phyloP scores from a whole-genome alignment of 108 stramenopile species.

The Conticribra guillardii region DNA sequence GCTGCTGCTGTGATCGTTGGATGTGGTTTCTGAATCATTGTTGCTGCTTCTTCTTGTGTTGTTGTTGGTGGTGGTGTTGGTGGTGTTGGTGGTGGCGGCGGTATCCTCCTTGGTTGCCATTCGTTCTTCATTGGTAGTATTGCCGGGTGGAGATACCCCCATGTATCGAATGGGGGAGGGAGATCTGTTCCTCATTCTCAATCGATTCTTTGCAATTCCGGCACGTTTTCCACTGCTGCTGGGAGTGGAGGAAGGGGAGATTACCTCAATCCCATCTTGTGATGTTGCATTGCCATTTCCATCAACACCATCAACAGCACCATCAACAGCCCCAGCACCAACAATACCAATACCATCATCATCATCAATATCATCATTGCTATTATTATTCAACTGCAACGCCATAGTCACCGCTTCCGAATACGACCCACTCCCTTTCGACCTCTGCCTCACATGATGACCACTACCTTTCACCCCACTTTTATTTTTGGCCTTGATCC shows the following conservation, averaged over 20 bases:
- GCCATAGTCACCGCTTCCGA: slow-evolving; percentile 31
- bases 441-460: not conserved
- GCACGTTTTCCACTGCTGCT: not conserved
- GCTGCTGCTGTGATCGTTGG: slow-evolving; percentile 14
- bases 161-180: slow-evolving; percentile 16
- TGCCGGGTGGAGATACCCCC: not conserved
- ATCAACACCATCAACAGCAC: slow-evolving; percentile 2
- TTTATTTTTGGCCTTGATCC: slow-evolving; percentile 15
- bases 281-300: not conserved
- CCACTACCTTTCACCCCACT: not conserved
- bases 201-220: not conserved
- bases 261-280: slow-evolving; percentile 3
- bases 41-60: too few species aligned
- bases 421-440: slow-evolving; percentile 30
- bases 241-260: not conserved
- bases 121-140: too few species aligned
- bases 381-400: too few species aligned
- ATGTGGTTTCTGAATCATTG: not conserved
- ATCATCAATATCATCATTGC: not conserved
- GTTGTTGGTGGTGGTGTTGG: too few species aligned
- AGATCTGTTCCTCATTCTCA: slow-evolving; percentile 10
- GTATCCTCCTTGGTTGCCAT: too few species aligned
- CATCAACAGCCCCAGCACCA: not conserved
- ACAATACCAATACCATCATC: slow-evolving; percentile 7
- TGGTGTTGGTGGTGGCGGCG: too few species aligned